Percentiles rank a stretch among this genome's conserved stretches.
Evolutionary conservation across 2,329 filamentous ascomycete species (phyloP).

Genomic region (Phialophora expanda): DNA sequence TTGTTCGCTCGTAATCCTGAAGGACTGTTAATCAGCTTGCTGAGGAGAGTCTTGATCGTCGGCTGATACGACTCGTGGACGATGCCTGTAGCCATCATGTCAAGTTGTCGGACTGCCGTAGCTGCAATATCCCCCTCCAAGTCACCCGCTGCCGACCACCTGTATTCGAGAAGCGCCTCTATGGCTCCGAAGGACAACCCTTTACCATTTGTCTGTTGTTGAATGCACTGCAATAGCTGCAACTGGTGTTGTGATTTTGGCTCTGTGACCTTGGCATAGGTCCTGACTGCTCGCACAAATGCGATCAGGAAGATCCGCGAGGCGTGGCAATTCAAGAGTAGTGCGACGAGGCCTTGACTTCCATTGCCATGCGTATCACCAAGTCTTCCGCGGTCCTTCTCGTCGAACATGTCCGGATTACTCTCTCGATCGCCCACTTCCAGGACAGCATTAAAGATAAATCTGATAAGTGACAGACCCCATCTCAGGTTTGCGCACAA

Average conservation of each 20-base stretch:
- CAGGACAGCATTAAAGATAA: constrained; percentile 61
- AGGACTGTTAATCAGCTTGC: constrained; percentile 68
- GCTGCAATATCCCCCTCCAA: constrained; percentile 34
- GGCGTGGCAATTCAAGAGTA: constrained; percentile 73
- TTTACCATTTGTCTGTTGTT: constrained; percentile 38
- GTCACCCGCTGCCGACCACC: constrained; percentile 40
- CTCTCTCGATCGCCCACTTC: constrained; percentile 47
- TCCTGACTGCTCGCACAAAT: constrained; percentile 50
- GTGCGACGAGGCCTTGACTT: constrained; percentile 48
- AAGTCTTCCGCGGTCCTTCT: constrained; percentile 21
- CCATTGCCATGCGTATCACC: constrained; percentile 36
- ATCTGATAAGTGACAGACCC: constrained; percentile 70
- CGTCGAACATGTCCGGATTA: constrained; percentile 37
- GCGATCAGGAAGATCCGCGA: constrained; percentile 71
- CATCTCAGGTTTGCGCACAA: constrained; percentile 78
- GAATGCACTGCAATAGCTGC: constrained; percentile 57
- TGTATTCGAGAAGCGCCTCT: constrained; percentile 35
- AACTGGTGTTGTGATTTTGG: constrained; percentile 61
- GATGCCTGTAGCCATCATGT: constrained; percentile 39
- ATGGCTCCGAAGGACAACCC: constrained; percentile 35
- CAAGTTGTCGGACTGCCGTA: constrained; percentile 33
- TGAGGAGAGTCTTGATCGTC: constrained; percentile 68
- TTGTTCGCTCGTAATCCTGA: constrained; percentile 66
- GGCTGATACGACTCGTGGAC: constrained; percentile 42
- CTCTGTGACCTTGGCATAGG: constrained; percentile 51